Evolutionary conservation across 2,329 filamentous ascomycete genomes (phyloP).

Genomic region (Colletotrichum echinochloae): DNA sequence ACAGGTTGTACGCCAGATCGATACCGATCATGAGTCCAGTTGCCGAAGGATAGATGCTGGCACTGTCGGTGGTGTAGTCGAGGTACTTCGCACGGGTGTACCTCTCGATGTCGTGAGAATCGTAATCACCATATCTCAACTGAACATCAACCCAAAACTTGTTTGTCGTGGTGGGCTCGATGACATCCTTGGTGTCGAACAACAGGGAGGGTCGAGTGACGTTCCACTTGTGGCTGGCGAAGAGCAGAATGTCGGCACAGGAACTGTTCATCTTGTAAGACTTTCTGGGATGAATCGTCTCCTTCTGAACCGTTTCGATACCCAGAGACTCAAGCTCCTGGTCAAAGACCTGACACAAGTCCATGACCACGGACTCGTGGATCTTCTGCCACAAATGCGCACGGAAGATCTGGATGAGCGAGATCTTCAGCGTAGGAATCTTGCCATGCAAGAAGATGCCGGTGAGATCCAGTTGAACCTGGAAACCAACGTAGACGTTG

Average conservation of each 20-base stretch:
- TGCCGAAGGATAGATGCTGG: slow-evolving; percentile 97
- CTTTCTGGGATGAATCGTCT: slow-evolving; percentile 98
- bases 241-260: slow-evolving; percentile 95
- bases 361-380: slow-evolving; percentile 98
- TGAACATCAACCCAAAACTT: slow-evolving; percentile 99
- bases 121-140: slow-evolving; percentile 96
- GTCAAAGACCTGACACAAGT: slow-evolving; percentile 97
- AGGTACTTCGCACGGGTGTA: slow-evolving; percentile 98
- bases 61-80: slow-evolving; percentile 98
- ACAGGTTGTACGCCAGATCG: slow-evolving; percentile 97
- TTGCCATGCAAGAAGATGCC: slow-evolving; percentile 99
- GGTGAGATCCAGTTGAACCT: slow-evolving; percentile 96
- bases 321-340: slow-evolving; percentile 95
- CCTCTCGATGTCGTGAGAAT: slow-evolving; percentile 98
- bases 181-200: slow-evolving; percentile 96
- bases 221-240: slow-evolving; percentile 99
- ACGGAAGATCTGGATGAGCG: slow-evolving; percentile 98
- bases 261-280: slow-evolving; percentile 99
- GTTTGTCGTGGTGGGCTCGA: slow-evolving; percentile 94
- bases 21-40: slow-evolving; percentile 98
- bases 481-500: slow-evolving; percentile 99
- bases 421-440: slow-evolving; percentile 98
- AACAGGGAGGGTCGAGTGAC: slow-evolving; percentile 92
- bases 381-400: slow-evolving; percentile 99
- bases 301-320: slow-evolving; percentile 98